Base-by-base conservation (phyloP, 768 basidiomycete genomes). In the Tephrocybe sp. region DNA sequence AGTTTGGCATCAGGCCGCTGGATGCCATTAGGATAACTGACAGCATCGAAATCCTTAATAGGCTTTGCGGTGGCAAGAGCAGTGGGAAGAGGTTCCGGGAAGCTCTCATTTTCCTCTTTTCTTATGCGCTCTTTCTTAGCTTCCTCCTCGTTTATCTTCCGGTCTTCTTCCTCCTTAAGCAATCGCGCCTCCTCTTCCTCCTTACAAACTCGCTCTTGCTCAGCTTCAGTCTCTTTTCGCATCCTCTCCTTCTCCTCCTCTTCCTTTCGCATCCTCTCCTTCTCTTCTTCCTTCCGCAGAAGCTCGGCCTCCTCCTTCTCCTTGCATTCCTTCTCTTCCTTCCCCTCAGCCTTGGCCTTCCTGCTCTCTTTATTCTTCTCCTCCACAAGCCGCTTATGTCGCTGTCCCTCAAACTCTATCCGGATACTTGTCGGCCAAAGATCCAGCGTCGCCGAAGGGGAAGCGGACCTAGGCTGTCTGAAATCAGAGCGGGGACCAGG, bases 1-100 rank as follows among this genome's bases (percentile, higher is more conserved):
- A 98, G 86, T 68, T 96, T 97, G 57, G 98, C 86, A 57, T 92
- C 92, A 2, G 96, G 96, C 47, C 92, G 89, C 64, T 76, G 77
- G 64, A 93, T 80, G 38, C 87, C 84, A 47, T 86, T 85, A 8
- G 95, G 93, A 64, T 98, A 98, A 21, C 79, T 69, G 34, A 98
- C 77, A 38, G 79, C 71, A 27, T 76, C 75, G 39, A 98, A 79
- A 66, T 96, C 87, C 42, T 88, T 84, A 56, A 99, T 96, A 54
- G 84, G 80, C 44, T 86, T 82, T 30, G 96, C 96, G 9, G 90
- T 86, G 12, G 84, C 82, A 35, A 98, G 73, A 0, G 86, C 83
- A 43, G 84, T 87, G 37, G 79, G 81, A 47, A 79, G 77, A 34
- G 80, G 65, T 6, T 72, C 66, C n/a, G 78, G 61, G 38, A 74